Conservation (phyloP, 78 protist species). For the Speleostelium caveatum region DNA sequence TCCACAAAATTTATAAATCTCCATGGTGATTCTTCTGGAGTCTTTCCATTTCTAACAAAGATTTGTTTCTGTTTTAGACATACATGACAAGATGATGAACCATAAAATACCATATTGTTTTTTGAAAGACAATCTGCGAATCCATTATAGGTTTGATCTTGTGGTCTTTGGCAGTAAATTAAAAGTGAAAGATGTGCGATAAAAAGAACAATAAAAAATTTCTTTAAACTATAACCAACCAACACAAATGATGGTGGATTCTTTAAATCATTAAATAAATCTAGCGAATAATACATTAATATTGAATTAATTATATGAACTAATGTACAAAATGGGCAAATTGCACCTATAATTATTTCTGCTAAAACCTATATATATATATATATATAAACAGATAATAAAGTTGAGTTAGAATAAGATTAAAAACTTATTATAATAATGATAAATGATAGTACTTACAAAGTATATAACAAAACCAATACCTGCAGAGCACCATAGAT, state of each 20-base stretch:
- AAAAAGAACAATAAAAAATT: background rate
- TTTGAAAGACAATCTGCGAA: constrained; percentile 41
- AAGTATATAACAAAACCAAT: constrained; percentile 72
- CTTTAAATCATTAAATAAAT: constrained; percentile 22
- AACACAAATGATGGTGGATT: constrained; percentile 9
- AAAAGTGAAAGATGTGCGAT: background rate
- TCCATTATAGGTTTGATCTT: background rate
- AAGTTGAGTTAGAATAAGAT: background rate
- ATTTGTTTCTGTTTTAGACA: constrained; percentile 45
- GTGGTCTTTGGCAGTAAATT: background rate
- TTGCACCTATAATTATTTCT: constrained; percentile 56
- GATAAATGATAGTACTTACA: constrained; percentile 9
- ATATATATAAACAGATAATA: background rate
- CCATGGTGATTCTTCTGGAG: constrained; percentile 22
- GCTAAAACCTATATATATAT: constrained; percentile 39
- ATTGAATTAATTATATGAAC: constrained; percentile 41
- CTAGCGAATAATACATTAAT: constrained; percentile 47
- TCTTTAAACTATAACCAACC: background rate
- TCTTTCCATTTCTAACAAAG: constrained; percentile 1
- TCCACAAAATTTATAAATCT: constrained; percentile 33
- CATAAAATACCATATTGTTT: constrained; percentile 62
- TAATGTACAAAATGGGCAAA: constrained; percentile 76
- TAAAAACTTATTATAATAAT: background rate
- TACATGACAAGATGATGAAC: constrained; percentile 23
- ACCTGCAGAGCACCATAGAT: constrained; percentile 63